phyloP scores from a whole-genome alignment of 2,329 filamentous ascomycete species.

The Curvularia lunata region DNA sequence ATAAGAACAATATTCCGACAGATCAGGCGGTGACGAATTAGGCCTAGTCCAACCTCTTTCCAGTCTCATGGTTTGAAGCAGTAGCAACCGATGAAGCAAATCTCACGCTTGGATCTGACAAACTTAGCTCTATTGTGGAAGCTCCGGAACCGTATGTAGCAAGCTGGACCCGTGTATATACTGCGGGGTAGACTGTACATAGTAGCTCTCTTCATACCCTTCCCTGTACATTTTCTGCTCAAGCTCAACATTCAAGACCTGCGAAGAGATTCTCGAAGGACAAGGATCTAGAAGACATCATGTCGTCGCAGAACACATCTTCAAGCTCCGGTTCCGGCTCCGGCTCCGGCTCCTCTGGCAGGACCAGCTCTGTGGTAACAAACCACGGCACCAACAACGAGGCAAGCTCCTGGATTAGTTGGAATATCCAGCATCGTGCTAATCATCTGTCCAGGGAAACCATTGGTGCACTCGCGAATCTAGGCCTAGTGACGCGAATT shows the following conservation, averaged over 20 bases:
- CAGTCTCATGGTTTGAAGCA: not conserved
- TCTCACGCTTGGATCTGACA: not conserved
- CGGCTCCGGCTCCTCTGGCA: slow-evolving; percentile 16
- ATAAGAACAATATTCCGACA: not conserved
- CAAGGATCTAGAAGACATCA: not conserved
- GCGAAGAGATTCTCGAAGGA: not conserved
- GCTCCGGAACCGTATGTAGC: not conserved
- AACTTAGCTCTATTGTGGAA: not conserved
- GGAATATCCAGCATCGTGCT: not conserved
- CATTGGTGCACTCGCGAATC: slow-evolving; percentile 51
- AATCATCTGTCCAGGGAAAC: slow-evolving; percentile 41
- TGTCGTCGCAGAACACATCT: slow-evolving; percentile 15
- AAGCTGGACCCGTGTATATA: not conserved
- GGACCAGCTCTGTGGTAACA: slow-evolving; percentile 43
- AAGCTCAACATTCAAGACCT: not conserved
- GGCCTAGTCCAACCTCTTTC: not conserved
- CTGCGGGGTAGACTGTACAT: not conserved
- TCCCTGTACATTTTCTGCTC: not conserved
- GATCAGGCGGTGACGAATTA: not conserved
- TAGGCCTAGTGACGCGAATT: slow-evolving; percentile 42
- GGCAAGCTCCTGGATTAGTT: not conserved
- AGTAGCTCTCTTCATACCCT: not conserved
- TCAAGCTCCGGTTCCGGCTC: slow-evolving; percentile 20
- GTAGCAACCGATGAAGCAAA: slow-evolving; percentile 1
- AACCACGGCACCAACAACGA: slow-evolving; percentile 53